These are phyloP conservation scores for Tulasnella sp. DNA, from an alignment of 768 basidiomycete genomes.

Conservation along the genomic window DNA sequence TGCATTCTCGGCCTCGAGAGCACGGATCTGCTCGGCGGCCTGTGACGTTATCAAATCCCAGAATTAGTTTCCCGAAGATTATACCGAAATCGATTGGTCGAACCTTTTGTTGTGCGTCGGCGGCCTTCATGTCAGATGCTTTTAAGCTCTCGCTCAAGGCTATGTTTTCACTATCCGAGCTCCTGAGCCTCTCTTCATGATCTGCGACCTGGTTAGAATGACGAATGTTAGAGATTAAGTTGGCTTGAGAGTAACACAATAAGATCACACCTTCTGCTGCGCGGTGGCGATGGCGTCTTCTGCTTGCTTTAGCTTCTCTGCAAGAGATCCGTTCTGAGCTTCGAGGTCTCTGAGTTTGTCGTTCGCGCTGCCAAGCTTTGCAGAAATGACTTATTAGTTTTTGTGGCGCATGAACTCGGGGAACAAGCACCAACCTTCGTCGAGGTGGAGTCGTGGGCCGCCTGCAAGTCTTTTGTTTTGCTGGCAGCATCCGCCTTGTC, in stretches of 20 bases:
- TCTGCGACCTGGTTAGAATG: neutral
- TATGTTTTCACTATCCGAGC: neutral
- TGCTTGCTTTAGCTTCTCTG: neutral
- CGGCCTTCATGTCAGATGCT: neutral
- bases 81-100: neutral
- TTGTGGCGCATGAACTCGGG: too few relatives aligned
- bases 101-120: neutral
- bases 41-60: neutral
- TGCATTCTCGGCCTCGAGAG: neutral
- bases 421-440: too few relatives aligned
- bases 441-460: too few relatives aligned
- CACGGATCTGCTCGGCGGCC: neutral
- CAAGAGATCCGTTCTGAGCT: too few relatives aligned
- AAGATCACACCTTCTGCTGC: too few relatives aligned
- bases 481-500: too few relatives aligned
- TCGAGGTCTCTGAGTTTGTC: too few relatives aligned
- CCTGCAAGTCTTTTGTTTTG: too few relatives aligned
- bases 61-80: neutral
- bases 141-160: neutral
- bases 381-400: too few relatives aligned
- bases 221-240: neutral
- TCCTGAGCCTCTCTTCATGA: neutral
- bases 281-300: neutral
- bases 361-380: too few relatives aligned
- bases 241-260: too few relatives aligned